Evolutionary conservation across 306 rosid genomes (phyloP), one percentile per base, ranked within the genome.

Genomic region (Prunus mira): DNA sequence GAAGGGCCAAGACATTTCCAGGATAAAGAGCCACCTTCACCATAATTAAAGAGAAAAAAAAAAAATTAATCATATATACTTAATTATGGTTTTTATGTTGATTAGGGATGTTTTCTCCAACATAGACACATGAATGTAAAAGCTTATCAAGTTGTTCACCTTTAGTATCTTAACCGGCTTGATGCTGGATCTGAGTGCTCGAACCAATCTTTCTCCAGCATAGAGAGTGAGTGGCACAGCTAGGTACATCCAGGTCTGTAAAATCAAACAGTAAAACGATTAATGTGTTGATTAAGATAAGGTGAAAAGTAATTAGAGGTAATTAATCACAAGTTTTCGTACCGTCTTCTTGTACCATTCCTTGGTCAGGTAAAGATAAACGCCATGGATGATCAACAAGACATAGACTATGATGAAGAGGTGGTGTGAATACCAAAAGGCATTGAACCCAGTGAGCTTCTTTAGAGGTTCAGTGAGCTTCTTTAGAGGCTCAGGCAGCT

Each of bases 351-450:
- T 74, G 84, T 89, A 71, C 90, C 88, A 89, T 47, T 89, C 82
- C 82, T 82, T 78, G 18, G 80, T 51, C 82, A 85, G 73, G 87
- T 82, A 89, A 63, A 89, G 87, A 71, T 84, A 75, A 76, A 76
- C 41, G 47, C 93, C 93, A 70, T 89, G 93, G 55, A 89, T 76
- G 76, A 89, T 74, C 74, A 89, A 80, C 70, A 86, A 49, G 61
- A 80, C 43, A 67, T 89, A 89, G 69, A 89, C 93, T 80, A 87
- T 34, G 70, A 89, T 49, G 81, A 89, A 89, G 71, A 89, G 85
- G 85, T 89, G 93, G 65, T 89, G 93, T 22, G 90, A 87, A 75
- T 89, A 89, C 93, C 93, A 89, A 74, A 89, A 89, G 38, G 93
- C 88, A 65, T 89, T 89, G 87, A 87, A 89, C 43, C 93, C 93